Conservation (phyloP, 192 early-diverging fungal species). For the Chytriomyces confervae region DNA sequence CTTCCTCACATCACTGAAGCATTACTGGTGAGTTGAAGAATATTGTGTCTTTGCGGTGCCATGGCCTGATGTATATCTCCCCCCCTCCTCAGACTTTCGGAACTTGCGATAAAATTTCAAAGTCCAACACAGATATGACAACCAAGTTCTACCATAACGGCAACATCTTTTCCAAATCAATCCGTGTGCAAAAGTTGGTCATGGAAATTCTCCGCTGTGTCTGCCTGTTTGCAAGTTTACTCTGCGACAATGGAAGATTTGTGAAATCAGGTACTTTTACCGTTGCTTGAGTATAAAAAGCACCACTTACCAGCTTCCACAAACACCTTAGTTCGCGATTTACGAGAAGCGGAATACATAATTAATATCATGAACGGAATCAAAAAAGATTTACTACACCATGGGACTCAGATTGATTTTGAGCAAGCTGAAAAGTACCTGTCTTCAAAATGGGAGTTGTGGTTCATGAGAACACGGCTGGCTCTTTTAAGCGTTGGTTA, state of each 20-base stretch:
- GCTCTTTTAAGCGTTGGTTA: conserved; percentile 44
- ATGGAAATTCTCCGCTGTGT: conserved; percentile 51
- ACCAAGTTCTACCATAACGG: conserved; percentile 48
- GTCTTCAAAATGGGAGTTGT: conserved; percentile 52
- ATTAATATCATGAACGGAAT: conserved; percentile 50
- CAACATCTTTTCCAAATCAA: conserved; percentile 44
- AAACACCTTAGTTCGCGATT: conserved; percentile 41
- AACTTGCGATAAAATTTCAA: conserved; percentile 28
- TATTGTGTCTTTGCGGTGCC: not conserved
- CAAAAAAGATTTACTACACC: conserved; percentile 57
- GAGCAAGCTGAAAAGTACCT: conserved; percentile 45
- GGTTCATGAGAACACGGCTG: conserved; percentile 54
- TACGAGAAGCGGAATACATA: conserved; percentile 60
- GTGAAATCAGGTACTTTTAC: conserved; percentile 42
- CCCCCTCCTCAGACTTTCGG: conserved; percentile 13
- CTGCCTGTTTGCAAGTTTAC: conserved; percentile 42
- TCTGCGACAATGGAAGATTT: conserved; percentile 57
- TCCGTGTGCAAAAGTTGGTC: conserved; percentile 47
- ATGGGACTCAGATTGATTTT: conserved; percentile 52
- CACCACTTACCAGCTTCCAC: not conserved
- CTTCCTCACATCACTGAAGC: conserved; percentile 59
- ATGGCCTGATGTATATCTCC: not conserved
- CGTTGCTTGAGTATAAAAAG: not conserved
- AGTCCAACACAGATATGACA: conserved; percentile 37
- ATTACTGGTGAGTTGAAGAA: conserved; percentile 35